phyloP scores from a whole-genome alignment of 352 stramenopile genomes.

The Globisporangium abappressorium region DNA sequence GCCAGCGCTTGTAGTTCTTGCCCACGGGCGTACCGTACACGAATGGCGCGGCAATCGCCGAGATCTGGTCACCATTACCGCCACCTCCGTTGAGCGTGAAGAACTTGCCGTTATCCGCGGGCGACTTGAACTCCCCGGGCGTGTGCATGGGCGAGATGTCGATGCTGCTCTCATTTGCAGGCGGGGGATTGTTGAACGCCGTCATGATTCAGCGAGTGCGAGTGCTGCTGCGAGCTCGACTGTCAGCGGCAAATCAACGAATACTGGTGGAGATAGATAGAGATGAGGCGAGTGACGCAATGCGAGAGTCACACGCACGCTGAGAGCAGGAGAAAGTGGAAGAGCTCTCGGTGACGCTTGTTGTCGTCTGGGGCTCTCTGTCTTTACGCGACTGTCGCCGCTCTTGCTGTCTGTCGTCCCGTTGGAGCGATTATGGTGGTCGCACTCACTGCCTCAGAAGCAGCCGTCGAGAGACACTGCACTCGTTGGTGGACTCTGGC shows the following conservation, averaged over 20 bases:
- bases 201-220: slow-evolving; percentile 7
- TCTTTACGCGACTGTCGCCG: background rate
- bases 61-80: slow-evolving; percentile 23
- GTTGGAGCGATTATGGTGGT: slow-evolving; percentile 9
- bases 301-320: background rate
- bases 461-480: background rate
- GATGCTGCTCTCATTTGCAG: slow-evolving; percentile 10
- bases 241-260: background rate
- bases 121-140: slow-evolving; percentile 36
- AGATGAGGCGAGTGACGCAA: slow-evolving; percentile 5
- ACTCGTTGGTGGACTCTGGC: background rate
- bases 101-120: slow-evolving; percentile 59
- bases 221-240: background rate
- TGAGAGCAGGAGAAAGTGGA: background rate
- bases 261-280: background rate
- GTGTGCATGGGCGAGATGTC: slow-evolving; percentile 27
- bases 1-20: slow-evolving; percentile 85
- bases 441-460: background rate
- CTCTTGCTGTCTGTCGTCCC: background rate
- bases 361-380: background rate
- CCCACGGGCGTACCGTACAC: slow-evolving; percentile 74
- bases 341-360: background rate
- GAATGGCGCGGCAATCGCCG: slow-evolving; percentile 54
- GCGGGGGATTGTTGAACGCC: slow-evolving; percentile 9
- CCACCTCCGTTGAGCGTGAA: slow-evolving; percentile 31